These are phyloP conservation scores for Botrytis fragariae DNA, from an alignment of 2,329 filamentous ascomycete genomes.

Conservation along the genomic window DNA sequence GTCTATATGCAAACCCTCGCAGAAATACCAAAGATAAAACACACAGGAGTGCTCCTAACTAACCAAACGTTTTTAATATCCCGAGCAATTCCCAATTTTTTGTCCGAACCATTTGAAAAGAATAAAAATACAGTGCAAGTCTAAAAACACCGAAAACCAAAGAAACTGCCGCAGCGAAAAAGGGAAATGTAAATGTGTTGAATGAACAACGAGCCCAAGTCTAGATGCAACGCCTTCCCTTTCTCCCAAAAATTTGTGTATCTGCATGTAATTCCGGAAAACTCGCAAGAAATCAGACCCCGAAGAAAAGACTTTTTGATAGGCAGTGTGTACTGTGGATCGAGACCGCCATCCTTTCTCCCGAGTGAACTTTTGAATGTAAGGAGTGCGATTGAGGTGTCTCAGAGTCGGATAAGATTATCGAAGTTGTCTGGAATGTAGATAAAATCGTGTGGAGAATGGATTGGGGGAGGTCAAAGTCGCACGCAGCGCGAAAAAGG, in stretches of 20 bases:
- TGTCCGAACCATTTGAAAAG: constrained; percentile 22
- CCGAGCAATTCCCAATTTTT: constrained; percentile 22
- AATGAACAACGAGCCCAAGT: constrained; percentile 24
- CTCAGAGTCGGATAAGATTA: constrained; percentile 6
- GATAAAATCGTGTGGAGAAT: constrained; percentile 16
- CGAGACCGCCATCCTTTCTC: constrained; percentile 26
- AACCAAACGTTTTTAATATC: constrained; percentile 19
- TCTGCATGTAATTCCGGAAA: constrained; percentile 18
- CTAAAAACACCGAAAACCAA: constrained; percentile 22
- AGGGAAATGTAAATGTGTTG: constrained; percentile 20
- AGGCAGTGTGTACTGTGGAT: constrained; percentile 30
- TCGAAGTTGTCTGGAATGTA: constrained; percentile 20
- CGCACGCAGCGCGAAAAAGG: constrained; percentile 22
- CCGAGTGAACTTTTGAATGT: constrained; percentile 15
- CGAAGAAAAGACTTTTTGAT: constrained; percentile 12
- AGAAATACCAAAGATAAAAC: constrained; percentile 17
- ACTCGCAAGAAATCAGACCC: constrained; percentile 13
- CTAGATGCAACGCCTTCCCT: constrained; percentile 33
- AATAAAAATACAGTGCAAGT: constrained; percentile 21
- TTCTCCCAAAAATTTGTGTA: constrained; percentile 14
- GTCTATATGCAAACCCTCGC: constrained; percentile 21
- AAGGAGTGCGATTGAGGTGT: constrained; percentile 18
- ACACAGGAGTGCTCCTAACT: constrained; percentile 12
- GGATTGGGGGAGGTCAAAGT: constrained; percentile 8
- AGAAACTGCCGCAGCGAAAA: constrained; percentile 16